Percentiles rank a stretch among this genome's conserved stretches.
phyloP scores from a whole-genome alignment of 2,329 filamentous ascomycete genomes.

The Davidsoniella virescens region DNA sequence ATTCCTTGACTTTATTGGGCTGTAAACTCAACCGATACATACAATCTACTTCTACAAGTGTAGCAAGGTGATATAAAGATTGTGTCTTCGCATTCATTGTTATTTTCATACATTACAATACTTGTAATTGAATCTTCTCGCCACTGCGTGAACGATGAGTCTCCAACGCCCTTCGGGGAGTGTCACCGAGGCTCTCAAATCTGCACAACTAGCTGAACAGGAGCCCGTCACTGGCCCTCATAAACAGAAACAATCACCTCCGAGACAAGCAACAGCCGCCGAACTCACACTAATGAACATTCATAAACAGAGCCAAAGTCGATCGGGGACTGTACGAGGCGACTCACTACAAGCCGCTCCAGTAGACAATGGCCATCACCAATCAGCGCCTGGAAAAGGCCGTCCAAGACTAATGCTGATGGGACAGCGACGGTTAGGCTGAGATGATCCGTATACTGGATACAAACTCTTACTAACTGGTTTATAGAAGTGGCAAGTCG shows the following conservation, averaged over 20 bases:
- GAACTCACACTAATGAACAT: constrained; percentile 48
- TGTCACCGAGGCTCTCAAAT: too few species aligned
- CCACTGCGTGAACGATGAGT: too few species aligned
- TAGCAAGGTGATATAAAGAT: too few species aligned
- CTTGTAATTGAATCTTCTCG: too few species aligned
- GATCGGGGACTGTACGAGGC: constrained; percentile 32
- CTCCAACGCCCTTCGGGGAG: too few species aligned
- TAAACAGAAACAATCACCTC: constrained; percentile 8
- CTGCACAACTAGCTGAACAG: background rate
- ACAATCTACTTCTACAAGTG: too few species aligned
- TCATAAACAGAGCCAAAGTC: constrained; percentile 42
- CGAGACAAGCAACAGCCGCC: constrained; percentile 22
- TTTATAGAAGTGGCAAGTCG: constrained; percentile 77
- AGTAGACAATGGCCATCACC: constrained; percentile 27
- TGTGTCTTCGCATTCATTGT: too few species aligned
- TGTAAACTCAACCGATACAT: too few species aligned
- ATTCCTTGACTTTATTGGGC: too few species aligned
- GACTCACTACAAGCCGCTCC: constrained; percentile 16
- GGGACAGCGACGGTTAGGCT: constrained; percentile 73
- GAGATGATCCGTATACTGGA: background rate
- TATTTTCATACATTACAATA: too few species aligned
- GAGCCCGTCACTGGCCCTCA: constrained; percentile 1
- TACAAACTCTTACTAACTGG: background rate
- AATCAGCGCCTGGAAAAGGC: constrained; percentile 29
- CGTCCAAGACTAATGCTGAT: constrained; percentile 84